phyloP scores from a whole-genome alignment of 371 early-diverging fungal species.

The Apophysomyces elegans region DNA sequence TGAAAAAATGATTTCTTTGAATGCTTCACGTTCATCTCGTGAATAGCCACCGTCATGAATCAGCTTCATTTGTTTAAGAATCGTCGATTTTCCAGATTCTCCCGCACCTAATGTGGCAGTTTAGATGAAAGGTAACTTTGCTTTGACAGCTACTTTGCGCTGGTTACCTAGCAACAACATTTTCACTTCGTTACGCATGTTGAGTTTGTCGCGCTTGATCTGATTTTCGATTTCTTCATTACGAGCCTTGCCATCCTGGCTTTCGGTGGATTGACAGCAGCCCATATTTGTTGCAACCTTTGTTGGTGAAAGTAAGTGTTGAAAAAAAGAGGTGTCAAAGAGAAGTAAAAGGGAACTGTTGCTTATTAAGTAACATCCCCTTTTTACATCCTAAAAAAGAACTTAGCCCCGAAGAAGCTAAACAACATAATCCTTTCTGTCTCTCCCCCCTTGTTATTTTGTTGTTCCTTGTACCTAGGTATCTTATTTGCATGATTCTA shows the following conservation, averaged over 20 bases:
- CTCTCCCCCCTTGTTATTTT: background rate
- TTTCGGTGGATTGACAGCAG: slow-evolving; percentile 85
- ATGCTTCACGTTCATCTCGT: slow-evolving; percentile 83
- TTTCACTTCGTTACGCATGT: slow-evolving; percentile 90
- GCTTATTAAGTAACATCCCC: slow-evolving; percentile 6
- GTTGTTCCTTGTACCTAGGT: slow-evolving; percentile 6
- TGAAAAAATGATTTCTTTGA: slow-evolving; percentile 92
- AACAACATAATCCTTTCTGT: background rate
- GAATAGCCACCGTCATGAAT: slow-evolving; percentile 95
- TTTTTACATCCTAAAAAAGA: slow-evolving; percentile 6
- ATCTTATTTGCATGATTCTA: background rate
- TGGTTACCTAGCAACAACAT: slow-evolving; percentile 88
- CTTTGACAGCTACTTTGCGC: too few species aligned
- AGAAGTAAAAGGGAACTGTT: slow-evolving; percentile 10
- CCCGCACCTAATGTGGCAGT: slow-evolving; percentile 79
- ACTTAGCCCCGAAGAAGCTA: slow-evolving; percentile 8
- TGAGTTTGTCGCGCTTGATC: slow-evolving; percentile 80
- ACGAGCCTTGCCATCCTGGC: slow-evolving; percentile 73
- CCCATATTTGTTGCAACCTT: slow-evolving; percentile 69
- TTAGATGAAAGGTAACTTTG: background rate
- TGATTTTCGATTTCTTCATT: slow-evolving; percentile 93
- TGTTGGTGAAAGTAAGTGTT: slow-evolving; percentile 1
- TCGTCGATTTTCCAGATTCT: slow-evolving; percentile 97
- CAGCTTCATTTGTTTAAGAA: slow-evolving; percentile 97
- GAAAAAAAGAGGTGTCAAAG: slow-evolving; percentile 11